Conservation (phyloP, 2,329 filamentous ascomycete species). For the Xylaria sp. region DNA sequence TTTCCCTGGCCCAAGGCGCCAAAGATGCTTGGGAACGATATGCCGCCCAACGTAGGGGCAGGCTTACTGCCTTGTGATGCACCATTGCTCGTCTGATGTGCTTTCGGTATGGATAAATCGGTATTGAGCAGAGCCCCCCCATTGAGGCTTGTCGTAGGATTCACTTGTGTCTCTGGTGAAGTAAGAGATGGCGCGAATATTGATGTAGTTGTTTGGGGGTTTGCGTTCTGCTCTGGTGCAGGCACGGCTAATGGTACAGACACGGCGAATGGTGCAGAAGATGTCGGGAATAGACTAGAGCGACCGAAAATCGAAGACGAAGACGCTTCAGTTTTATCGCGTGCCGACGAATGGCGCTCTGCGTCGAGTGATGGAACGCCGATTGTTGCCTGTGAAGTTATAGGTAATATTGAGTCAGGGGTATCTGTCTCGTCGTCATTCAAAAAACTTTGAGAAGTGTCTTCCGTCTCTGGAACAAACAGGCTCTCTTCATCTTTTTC, state of each 20-base stretch:
- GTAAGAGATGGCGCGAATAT: not conserved
- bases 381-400: conserved; percentile 4
- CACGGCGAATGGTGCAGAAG: not conserved
- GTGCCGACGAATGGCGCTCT: not conserved
- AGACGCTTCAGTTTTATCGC: not conserved
- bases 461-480: conserved; percentile 25
- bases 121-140: not conserved
- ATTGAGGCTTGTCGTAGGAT: not conserved
- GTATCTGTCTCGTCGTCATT: conserved; percentile 15
- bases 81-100: not conserved
- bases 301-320: conserved; percentile 5
- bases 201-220: not conserved
- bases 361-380: conserved; percentile 5
- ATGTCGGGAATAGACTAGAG: not conserved
- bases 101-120: not conserved
- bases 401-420: conserved; percentile 6
- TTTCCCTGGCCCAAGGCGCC: conserved; percentile 2
- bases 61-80: not conserved
- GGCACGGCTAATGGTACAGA: not conserved
- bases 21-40: not conserved
- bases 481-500: conserved; percentile 24
- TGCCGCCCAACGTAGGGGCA: not conserved
- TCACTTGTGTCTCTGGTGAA: not conserved
- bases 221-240: not conserved
- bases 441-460: conserved; percentile 6